Evolutionary conservation across 805 yeast genomes (phyloP), one percentile per base, ranked within the genome.

Genomic region (Huiozyma sinensis): DNA sequence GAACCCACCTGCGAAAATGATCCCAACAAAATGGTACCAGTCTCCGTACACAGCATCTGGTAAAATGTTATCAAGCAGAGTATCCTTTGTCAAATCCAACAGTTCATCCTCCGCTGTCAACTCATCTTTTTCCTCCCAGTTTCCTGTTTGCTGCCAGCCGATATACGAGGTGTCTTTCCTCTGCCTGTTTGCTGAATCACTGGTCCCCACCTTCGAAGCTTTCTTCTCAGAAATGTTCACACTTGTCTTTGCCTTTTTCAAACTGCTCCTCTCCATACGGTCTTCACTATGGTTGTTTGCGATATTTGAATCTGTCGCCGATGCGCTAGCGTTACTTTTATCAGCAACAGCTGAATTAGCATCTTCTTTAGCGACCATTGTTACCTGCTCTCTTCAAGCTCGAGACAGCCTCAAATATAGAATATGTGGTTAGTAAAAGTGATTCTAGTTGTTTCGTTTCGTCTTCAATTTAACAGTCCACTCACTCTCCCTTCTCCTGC

Each of bases 91-190:
- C 52, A 88, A 67, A 61, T 88, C 95, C 49, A 75, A 71, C 44
- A 79, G 67, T 54, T 81, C 84, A 59, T 86, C 95, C 33, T 81
- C 84, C 9, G 63, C 62, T 7, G 76, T 77, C 52, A 85, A 67
- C 1, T 67, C 66, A 60, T 83, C 89, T 36, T 74, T 72, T 46
- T 77, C 78, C 57, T 80, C 84, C 82, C 87, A 90, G 13, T 87
- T 84, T 7, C 92, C 90, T 42, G 85, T 88, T 63, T 89, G 95
- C 60, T 82, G 85, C 97, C 97, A 90, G 32, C 97, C 97, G 41
- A 85, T 76, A 56, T 75, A 83, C 2, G 90, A 76, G 28, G 84
- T 83, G 44, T 72, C 55, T 17, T 44, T 51, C 27, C 41, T 43
- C 34, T 50, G 47, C 44, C 64, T 56, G 3, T 12, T 36, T 6